phyloP scores from a whole-genome alignment of 2,329 filamentous ascomycete species.

The Apiospora koreana region DNA sequence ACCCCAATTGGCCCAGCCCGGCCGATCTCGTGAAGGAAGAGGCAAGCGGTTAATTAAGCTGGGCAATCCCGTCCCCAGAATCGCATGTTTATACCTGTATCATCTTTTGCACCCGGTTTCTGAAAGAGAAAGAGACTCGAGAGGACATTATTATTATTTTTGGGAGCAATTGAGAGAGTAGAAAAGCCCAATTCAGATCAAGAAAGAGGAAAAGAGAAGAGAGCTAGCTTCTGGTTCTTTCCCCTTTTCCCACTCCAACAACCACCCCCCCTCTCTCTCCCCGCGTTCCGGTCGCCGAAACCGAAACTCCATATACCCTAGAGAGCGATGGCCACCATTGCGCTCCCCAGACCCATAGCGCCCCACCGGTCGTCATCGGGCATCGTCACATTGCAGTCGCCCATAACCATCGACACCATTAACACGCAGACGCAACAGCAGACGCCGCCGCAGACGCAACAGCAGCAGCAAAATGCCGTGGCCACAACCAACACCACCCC shows the following conservation, averaged over 20 bases:
- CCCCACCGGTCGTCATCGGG: slow-evolving; percentile 46
- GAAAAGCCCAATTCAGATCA: background rate
- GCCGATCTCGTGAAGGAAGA: background rate
- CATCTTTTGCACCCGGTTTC: background rate
- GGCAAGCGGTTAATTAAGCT: slow-evolving; percentile 2
- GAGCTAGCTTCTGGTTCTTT: background rate
- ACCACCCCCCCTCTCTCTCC: background rate
- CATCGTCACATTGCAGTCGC: slow-evolving; percentile 41
- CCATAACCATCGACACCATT: slow-evolving; percentile 43
- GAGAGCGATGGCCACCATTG: slow-evolving; percentile 55
- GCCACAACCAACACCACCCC: slow-evolving; percentile 36
- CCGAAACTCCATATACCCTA: slow-evolving; percentile 2
- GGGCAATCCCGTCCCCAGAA: background rate
- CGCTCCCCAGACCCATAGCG: slow-evolving; percentile 49
- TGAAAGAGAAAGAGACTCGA: background rate
- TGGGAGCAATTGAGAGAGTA: background rate
- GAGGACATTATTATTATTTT: background rate
- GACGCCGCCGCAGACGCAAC: slow-evolving; percentile 19
- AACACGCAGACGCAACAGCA: slow-evolving; percentile 21
- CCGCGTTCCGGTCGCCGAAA: background rate
- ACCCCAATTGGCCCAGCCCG: background rate
- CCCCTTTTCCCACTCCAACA: background rate
- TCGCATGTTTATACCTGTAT: background rate
- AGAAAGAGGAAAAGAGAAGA: background rate
- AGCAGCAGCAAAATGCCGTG: slow-evolving; percentile 1